phyloP scores from a whole-genome alignment of 257 asterid genomes.

The Anisodus acutangulus region DNA sequence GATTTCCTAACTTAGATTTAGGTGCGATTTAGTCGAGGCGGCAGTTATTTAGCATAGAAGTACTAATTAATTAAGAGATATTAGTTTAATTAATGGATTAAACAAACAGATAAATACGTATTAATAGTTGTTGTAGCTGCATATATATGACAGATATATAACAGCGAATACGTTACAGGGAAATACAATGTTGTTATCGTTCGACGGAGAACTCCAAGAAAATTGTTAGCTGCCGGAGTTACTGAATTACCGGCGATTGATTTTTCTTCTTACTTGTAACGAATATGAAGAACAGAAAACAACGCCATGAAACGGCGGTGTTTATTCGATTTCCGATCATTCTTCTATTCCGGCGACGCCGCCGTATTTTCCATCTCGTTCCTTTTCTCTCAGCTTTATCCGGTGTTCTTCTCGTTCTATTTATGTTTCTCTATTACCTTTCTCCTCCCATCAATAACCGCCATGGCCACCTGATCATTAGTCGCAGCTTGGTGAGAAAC shows the following conservation, averaged over 20 bases:
- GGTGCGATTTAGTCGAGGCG: conserved; percentile 27
- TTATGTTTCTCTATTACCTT: conserved; percentile 37
- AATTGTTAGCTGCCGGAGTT: not conserved
- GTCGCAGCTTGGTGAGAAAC: conserved; percentile 34
- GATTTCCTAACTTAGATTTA: not conserved
- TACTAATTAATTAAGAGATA: not conserved
- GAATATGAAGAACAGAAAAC: conserved; percentile 52
- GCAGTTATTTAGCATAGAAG: not conserved
- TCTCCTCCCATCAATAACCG: conserved; percentile 45
- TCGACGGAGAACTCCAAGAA: not conserved
- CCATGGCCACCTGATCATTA: conserved; percentile 31
- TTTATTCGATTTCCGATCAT: conserved; percentile 45
- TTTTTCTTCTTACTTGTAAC: not conserved
- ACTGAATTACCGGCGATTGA: no score
- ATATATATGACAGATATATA: not conserved
- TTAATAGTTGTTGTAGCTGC: not conserved
- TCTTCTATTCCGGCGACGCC: conserved; percentile 54
- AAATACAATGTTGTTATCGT: not conserved
- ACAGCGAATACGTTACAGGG: not conserved
- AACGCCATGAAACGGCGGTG: conserved; percentile 24
- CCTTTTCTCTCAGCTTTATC: conserved; percentile 52
- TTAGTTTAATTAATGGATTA: not conserved
- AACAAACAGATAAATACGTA: not conserved
- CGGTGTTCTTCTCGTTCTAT: conserved; percentile 47
- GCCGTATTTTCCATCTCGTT: conserved; percentile 43